Evolutionary conservation across 805 yeast species (phyloP), one percentile per base, ranked within the genome.

Genomic region (Candida michaelii): DNA sequence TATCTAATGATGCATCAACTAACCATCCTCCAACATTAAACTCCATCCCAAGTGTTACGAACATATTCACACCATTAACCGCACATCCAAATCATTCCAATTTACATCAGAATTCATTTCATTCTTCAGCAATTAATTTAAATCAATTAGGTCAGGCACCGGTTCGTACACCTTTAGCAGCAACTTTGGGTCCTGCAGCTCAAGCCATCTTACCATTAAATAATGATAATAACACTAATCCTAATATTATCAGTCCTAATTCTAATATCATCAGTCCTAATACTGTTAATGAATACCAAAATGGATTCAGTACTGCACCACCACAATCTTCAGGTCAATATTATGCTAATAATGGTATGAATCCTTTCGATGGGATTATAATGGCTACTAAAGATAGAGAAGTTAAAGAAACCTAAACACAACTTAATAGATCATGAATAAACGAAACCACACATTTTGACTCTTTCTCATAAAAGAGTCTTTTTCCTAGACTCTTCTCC

Each of bases 291-390:
- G 34, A 29, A 3, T 19, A 40, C 9, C 43, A 33, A 8, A 5
- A 23, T 31, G 31, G 24, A 21, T 23, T 49, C 3, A 32, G 45
- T 9, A 54, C 59, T 3, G 65, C 66, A 8, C 66, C 69, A 2
- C 55, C 62, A 3, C 65, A 57, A 29, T 55, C 66, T 4, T 46
- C 52, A 1, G 69, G 69, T 6, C 71, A 63, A 44, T 58, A 52
- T 44, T 63, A 47, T 45, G 68, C 66, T 12, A 63, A 53, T 43
- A 60, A 61, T 39, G 71, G 69, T 3, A 52, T 62, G 49, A 65
- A 65, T 47, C 71, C 71, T 6, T 65, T 64, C 46, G 71, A 65
- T 44, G 69, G 69, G n/a, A 50, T 64, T 17, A 64, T 65, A 15
- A 48, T 64, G 52, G 65, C 65, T 12, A 27, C 30, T 5, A 15